phyloP scores from a whole-genome alignment of 805 yeast species.

The Metschnikowia corniflorae region DNA sequence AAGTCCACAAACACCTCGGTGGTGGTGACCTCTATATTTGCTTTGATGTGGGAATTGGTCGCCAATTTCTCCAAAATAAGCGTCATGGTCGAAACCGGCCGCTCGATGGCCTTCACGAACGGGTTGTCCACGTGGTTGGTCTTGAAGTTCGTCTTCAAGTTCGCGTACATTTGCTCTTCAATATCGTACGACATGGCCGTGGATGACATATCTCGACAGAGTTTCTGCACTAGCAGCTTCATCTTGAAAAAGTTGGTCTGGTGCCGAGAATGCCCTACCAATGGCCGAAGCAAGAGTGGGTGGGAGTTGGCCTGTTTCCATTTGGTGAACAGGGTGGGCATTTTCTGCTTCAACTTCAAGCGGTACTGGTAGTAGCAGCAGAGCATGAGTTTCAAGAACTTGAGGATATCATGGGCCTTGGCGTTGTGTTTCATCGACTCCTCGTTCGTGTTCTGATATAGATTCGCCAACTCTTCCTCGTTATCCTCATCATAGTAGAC shows the following conservation, averaged over 20 bases:
- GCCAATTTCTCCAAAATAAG: slow-evolving; percentile 22
- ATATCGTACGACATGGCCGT: slow-evolving; percentile 4
- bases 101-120: slow-evolving; percentile 38
- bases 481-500: slow-evolving; percentile 41
- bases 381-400: slow-evolving; percentile 55
- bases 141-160: slow-evolving; percentile 16
- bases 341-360: slow-evolving; percentile 38
- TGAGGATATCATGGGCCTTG: slow-evolving; percentile 53
- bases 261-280: slow-evolving; percentile 58
- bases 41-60: slow-evolving; percentile 21
- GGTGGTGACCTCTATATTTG: slow-evolving; percentile 31
- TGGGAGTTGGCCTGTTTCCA: slow-evolving; percentile 43
- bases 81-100: slow-evolving; percentile 32
- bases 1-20: slow-evolving; percentile 42
- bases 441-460: slow-evolving; percentile 28
- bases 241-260: slow-evolving; percentile 37
- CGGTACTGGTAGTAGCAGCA: slow-evolving; percentile 54
- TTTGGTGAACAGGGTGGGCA: slow-evolving; percentile 46
- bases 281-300: slow-evolving; percentile 50
- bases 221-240: slow-evolving; percentile 26
- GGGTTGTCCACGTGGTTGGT: slow-evolving; percentile 24
- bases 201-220: slow-evolving; percentile 14
- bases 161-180: slow-evolving; percentile 23
- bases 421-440: slow-evolving; percentile 31
- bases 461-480: slow-evolving; percentile 34